phyloP scores from a whole-genome alignment of 2,329 filamentous ascomycete species.

The Fusarium nelsonii region DNA sequence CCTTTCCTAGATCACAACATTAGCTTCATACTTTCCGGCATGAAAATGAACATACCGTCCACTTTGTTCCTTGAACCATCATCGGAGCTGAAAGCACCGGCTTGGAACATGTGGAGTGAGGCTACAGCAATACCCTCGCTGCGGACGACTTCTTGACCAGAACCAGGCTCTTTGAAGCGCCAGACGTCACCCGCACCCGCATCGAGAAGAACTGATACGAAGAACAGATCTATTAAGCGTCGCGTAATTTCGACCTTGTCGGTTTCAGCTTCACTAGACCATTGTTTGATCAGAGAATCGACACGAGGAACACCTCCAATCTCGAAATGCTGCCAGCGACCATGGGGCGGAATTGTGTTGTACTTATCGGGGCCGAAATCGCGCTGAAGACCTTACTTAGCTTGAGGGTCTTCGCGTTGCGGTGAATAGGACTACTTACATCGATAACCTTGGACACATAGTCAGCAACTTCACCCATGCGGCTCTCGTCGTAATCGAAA shows the following conservation, averaged over 20 bases:
- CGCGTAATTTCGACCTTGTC: conserved; percentile 62
- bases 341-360: conserved; percentile 65
- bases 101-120: conserved; percentile 62
- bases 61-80: conserved; percentile 36
- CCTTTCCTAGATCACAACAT: conserved; percentile 43
- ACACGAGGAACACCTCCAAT: conserved; percentile 66
- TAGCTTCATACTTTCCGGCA: neutral
- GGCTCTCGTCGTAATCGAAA: conserved; percentile 57
- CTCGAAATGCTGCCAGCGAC: conserved; percentile 73
- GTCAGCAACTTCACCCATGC: conserved; percentile 56
- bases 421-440: conserved; percentile 42
- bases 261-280: conserved; percentile 54
- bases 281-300: conserved; percentile 57
- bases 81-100: conserved; percentile 53
- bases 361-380: conserved; percentile 63
- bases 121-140: conserved; percentile 67
- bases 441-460: conserved; percentile 59
- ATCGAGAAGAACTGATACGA: conserved; percentile 70
- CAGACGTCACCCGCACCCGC: conserved; percentile 65
- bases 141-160: conserved; percentile 53
- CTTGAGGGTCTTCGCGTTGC: fast-evolving
- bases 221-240: conserved; percentile 70
- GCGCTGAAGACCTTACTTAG: conserved; percentile 51
- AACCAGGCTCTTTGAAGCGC: conserved; percentile 58
- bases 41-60: conserved; percentile 49